Conservation (phyloP, 1,284 basidiomycete genomes). For the Trichosporon asahii region DNA sequence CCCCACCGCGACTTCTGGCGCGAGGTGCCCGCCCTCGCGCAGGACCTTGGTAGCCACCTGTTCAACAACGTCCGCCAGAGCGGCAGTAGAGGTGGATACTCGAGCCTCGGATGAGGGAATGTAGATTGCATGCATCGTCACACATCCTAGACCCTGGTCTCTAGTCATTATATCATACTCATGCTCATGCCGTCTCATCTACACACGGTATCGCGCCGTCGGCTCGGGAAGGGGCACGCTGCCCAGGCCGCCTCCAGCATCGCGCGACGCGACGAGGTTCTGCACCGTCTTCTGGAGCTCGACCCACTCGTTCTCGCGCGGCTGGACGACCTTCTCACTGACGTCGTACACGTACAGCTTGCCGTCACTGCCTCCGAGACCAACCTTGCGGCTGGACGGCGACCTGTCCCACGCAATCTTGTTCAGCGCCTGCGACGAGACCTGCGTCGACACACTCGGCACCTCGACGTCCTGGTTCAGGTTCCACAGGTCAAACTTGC, state of each 20-base stretch:
- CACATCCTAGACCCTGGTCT: not conserved
- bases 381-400: slow-evolving; percentile 70
- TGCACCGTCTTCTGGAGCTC: slow-evolving; percentile 76
- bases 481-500: slow-evolving; percentile 95
- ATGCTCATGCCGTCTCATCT: not conserved
- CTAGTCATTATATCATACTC: not conserved
- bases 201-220: not conserved
- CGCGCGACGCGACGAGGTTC: slow-evolving; percentile 25
- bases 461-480: slow-evolving; percentile 85
- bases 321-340: slow-evolving; percentile 73
- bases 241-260: slow-evolving; percentile 11
- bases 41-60: slow-evolving; percentile 46
- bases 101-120: slow-evolving; percentile 15
- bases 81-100: slow-evolving; percentile 42
- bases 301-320: slow-evolving; percentile 81
- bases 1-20: slow-evolving; percentile 54
- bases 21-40: slow-evolving; percentile 44
- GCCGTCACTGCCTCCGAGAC: slow-evolving; percentile 86
- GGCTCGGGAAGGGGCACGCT: slow-evolving; percentile 3
- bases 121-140: slow-evolving; percentile 11
- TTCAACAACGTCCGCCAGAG: slow-evolving; percentile 37
- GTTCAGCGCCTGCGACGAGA: slow-evolving; percentile 77
- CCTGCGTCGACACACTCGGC: slow-evolving; percentile 42
- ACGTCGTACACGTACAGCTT: slow-evolving; percentile 90
- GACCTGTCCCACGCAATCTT: slow-evolving; percentile 89